phyloP scores from a whole-genome alignment of 768 basidiomycete genomes.

The Pisolithus marmoratus region DNA sequence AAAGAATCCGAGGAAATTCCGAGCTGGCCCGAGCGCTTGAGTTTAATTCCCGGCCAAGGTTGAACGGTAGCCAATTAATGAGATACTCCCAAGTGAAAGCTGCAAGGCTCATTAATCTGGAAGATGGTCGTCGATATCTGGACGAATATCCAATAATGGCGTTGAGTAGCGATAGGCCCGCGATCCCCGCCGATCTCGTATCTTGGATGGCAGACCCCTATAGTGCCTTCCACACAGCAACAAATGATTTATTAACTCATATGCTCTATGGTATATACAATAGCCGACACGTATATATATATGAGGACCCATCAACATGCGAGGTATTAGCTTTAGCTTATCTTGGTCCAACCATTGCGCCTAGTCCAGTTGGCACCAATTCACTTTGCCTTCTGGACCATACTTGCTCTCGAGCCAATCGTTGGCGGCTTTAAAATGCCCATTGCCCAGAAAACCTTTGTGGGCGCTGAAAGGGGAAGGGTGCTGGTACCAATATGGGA shows the following conservation, averaged over 20 bases:
- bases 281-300: slow-evolving; percentile 16
- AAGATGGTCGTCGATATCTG: slow-evolving; percentile 1
- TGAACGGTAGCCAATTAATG: neutral
- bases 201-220: neutral
- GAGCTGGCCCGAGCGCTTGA: slow-evolving; percentile 5
- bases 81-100: neutral
- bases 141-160: slow-evolving; percentile 20
- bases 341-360: slow-evolving; percentile 5
- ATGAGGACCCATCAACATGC: slow-evolving; percentile 1
- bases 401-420: slow-evolving; percentile 81
- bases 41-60: neutral
- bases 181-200: slow-evolving; percentile 22
- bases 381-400: slow-evolving; percentile 62
- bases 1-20: slow-evolving; percentile 15
- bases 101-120: neutral
- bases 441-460: slow-evolving; percentile 82
- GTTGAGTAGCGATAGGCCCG: slow-evolving; percentile 3
- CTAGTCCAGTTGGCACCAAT: slow-evolving; percentile 57
- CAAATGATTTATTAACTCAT: neutral
- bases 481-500: slow-evolving; percentile 48
- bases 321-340: neutral
- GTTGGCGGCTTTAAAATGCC: slow-evolving; percentile 84
- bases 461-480: slow-evolving; percentile 78
- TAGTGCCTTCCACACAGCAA: neutral
- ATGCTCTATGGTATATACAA: slow-evolving; percentile 19